Base-by-base conservation (phyloP, 495 filamentous ascomycete species). In the Hypomontagnella submonticulosa region DNA sequence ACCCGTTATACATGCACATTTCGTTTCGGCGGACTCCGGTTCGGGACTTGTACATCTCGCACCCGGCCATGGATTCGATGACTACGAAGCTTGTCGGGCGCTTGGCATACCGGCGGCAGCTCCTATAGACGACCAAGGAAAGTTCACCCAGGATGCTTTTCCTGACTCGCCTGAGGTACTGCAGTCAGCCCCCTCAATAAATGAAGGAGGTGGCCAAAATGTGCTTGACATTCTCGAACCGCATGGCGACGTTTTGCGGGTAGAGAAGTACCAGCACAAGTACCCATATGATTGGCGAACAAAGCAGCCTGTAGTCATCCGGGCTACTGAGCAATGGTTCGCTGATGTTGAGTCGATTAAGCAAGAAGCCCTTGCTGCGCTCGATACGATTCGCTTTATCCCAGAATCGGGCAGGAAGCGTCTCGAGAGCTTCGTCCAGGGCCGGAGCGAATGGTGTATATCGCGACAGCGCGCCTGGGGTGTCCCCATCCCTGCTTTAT, bases 221-320 rank as follows among this genome's bases (percentile, higher is more conserved):
- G 89, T 97, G 3, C 73, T 97, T 8, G 76, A 86, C n/a, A 83
- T 90, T 36, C 78, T 94, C 1, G 63, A 72, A 18, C 53, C 59
- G 2, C 15, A 67, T 52, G 79, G 83, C 0, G 71, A 80, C 55
- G 83, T 98, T 11, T 76, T 97, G 19, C 79, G 81, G 3, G 82
- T 83, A 9, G 88, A 94, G 57, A 79, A 80, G 50, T 90, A 93
- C 74, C 78, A 77, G 54, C 96, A 98, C 81, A 97, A 96, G 73
- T 97, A 98, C 74, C 95, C 95, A 0, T 96, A 97, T 71, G 95
- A 99, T 75, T 98, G 95, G 96, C 83, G 96, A 33, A 95, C 95
- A 3, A 98, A 97, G 73, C 84, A 87, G 61, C 95, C 95, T 15
- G 86, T 98, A 20, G 92, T 99, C 59, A 83, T 97, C 13, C 77